Evolutionary conservation across 2,329 filamentous ascomycete species (phyloP), one percentile per base, ranked within the genome.

Genomic region (Phyllosticta capitalensis): DNA sequence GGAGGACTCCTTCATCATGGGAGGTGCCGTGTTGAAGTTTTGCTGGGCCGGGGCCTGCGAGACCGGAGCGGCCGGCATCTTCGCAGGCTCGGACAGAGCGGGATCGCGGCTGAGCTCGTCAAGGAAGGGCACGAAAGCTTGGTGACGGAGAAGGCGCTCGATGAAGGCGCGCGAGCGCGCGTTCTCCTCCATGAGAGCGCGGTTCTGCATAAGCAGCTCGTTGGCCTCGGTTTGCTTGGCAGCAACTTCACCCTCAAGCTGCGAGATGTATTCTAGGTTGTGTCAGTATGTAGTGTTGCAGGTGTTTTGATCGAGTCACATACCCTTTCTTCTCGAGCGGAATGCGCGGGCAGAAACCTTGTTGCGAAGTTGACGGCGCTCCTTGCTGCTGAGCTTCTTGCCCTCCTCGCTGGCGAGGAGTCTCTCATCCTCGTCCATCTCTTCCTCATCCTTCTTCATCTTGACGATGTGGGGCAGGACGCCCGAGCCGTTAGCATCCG

Each of bases 361-460:
- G 83, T 99, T 99, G 64, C 94, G 85, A n/a, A 99, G 82, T 75
- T 97, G 94, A 65, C 94, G 87, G 62, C 94, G 87, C 76, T 97
- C 92, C 78, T 97, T 97, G 80, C 90, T 95, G 75, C 87, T 94
- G n/a, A 99, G 83, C 79, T 96, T 96, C 86, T 99, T 99, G 68
- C 92, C 94, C 76, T 96, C 92, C 69, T 99, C 94, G 62, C 91
- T 96, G n/a, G 90, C 90, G 54, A 96, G 80, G 9, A 96, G 80
- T 65, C 90, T 83, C 80, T 97, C 94, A 67, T 97, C 94, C 73
- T 96, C 92, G 67, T 99, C 94, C 92, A 99, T 97, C 57, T 97
- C 92, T 63, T 96, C 92, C 68, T 97, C 92, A 52, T 96, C 91
- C 81, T 97, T 97, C 81, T 87, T 92, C 63, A 83, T 76, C 64